These are phyloP conservation scores for Trypanosoma theileri DNA, from an alignment of 208 protist species.

Conservation along the genomic window DNA sequence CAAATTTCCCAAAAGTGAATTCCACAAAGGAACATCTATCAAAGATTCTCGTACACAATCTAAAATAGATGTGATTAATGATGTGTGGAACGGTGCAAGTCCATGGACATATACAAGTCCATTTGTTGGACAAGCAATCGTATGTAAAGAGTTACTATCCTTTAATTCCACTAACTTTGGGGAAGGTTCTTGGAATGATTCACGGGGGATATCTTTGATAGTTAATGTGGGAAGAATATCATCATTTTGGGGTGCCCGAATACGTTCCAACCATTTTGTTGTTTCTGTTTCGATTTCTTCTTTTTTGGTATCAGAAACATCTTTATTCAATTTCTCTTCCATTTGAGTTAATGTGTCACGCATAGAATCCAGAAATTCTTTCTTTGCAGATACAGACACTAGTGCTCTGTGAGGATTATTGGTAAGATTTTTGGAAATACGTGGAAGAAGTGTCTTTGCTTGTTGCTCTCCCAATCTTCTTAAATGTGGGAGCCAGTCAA, in stretches of 20 bases:
- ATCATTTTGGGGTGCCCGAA: constrained; percentile 59
- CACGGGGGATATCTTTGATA: constrained; percentile 71
- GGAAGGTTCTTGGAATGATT: constrained; percentile 76
- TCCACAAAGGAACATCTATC: constrained; percentile 47
- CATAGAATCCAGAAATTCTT: constrained; percentile 61
- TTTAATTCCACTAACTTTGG: constrained; percentile 29
- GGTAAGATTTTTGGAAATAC: constrained; percentile 64
- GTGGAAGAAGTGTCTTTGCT: constrained; percentile 56
- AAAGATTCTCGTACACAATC: constrained; percentile 31
- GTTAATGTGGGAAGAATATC: constrained; percentile 82
- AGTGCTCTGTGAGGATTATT: constrained; percentile 71
- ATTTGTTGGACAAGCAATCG: constrained; percentile 78
- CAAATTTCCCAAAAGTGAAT: constrained; percentile 57
- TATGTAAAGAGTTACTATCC: constrained; percentile 38
- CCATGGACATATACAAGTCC: constrained; percentile 90
- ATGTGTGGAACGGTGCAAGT: constrained; percentile 60
- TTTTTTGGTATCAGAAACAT: constrained; percentile 55
- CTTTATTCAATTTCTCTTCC: constrained; percentile 60
- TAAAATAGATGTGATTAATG: constrained; percentile 34
- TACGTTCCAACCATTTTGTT: constrained; percentile 60
- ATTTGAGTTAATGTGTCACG: constrained; percentile 53
- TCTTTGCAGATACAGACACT: constrained; percentile 69
- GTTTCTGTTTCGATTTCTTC: constrained; percentile 58
- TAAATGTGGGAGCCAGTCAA: constrained; percentile 87
- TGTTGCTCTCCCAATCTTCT: constrained; percentile 54